phyloP scores from a whole-genome alignment of 1,139 yeast genomes.

The Geotrichum europaeum region DNA sequence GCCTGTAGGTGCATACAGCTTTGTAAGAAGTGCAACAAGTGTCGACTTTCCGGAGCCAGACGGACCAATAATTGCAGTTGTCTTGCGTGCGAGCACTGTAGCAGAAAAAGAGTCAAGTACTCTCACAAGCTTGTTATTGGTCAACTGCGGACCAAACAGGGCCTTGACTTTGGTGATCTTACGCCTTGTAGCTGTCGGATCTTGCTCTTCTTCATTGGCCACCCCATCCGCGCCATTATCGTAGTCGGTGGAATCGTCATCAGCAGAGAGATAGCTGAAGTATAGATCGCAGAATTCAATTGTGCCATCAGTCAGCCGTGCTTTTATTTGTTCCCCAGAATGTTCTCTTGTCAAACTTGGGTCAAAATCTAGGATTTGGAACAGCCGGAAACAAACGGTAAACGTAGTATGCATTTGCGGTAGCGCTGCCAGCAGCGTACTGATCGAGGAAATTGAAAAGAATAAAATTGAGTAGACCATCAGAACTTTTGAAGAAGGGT shows the following conservation, averaged over 20 bases:
- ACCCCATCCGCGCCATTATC: not conserved
- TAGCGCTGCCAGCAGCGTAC: conserved; percentile 52
- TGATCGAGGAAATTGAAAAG: conserved; percentile 64
- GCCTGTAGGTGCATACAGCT: conserved; percentile 51
- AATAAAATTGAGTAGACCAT: conserved; percentile 66
- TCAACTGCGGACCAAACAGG: conserved; percentile 9
- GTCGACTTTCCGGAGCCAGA: conserved; percentile 92
- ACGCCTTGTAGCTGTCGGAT: conserved; percentile 4
- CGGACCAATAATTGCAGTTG: conserved; percentile 81
- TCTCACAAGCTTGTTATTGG: conserved; percentile 4
- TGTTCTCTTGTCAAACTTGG: conserved; percentile 29
- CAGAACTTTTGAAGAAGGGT: conserved; percentile 52
- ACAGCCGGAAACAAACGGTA: conserved; percentile 33
- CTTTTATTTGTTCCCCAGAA: conserved; percentile 13
- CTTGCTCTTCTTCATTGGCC: not conserved
- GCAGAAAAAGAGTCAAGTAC: conserved; percentile 34
- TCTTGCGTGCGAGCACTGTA: conserved; percentile 53
- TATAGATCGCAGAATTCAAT: conserved; percentile 15
- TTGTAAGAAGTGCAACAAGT: conserved; percentile 56
- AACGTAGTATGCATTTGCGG: conserved; percentile 76
- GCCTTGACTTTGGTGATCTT: conserved; percentile 23
- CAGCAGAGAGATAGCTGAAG: conserved; percentile 13
- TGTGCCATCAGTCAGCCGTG: conserved; percentile 3
- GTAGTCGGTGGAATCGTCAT: not conserved
- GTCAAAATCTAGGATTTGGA: conserved; percentile 40